Conservation (phyloP, 257 asterid species). For the Solanum verrucosum region DNA sequence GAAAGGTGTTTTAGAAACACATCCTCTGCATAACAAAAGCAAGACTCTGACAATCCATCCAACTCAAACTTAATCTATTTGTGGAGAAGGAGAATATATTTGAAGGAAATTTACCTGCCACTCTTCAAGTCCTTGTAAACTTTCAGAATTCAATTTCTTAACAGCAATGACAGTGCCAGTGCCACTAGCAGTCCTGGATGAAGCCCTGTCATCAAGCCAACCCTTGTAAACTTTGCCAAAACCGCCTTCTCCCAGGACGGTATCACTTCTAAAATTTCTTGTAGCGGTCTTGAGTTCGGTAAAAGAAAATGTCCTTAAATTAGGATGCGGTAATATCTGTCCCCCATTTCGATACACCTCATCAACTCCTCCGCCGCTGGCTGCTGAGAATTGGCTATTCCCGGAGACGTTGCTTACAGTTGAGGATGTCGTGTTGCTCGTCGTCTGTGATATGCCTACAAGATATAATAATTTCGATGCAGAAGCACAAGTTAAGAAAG, state of each 20-base stretch:
- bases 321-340: conserved; percentile 49
- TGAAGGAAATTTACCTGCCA: conserved; percentile 48
- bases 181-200: conserved; percentile 26
- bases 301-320: conserved; percentile 47
- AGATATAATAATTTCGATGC: background rate
- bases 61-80: background rate
- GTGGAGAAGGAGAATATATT: background rate
- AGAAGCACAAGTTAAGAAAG: background rate
- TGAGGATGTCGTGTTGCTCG: conserved; percentile 6
- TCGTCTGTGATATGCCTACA: conserved; percentile 21
- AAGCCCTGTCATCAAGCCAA: conserved; percentile 57
- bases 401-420: conserved; percentile 14
- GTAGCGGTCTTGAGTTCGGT: conserved; percentile 62
- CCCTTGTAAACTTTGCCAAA: conserved; percentile 92
- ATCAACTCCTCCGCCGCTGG: conserved; percentile 12
- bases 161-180: conserved; percentile 58
- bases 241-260: conserved; percentile 90
- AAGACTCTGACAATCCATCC: background rate
- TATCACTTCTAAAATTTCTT: conserved; percentile 56
- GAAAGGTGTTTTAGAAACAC: background rate
- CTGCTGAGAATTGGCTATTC: conserved; percentile 23
- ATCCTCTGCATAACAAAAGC: background rate
- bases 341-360: conserved; percentile 12
- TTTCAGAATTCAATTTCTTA: conserved; percentile 61
- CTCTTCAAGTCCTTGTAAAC: conserved; percentile 67